Conservation (phyloP, 192 early-diverging fungal genomes). For the Coemansia sp. region DNA sequence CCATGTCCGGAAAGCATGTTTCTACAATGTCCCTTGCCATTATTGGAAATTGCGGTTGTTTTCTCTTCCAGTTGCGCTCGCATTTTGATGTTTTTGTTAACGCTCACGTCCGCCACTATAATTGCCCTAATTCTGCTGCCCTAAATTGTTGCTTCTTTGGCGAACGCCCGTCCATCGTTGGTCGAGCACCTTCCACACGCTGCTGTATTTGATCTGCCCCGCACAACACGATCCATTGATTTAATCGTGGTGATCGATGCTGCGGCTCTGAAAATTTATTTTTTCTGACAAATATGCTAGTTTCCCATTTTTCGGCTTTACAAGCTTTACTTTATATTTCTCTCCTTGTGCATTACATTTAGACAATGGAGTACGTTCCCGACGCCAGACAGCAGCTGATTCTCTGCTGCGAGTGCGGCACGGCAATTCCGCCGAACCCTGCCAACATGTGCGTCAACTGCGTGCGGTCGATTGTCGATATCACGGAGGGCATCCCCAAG, state of each 20-base stretch:
- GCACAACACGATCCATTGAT: neutral
- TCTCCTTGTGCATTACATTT: neutral
- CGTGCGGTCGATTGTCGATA: conserved; percentile 94
- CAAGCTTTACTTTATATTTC: neutral
- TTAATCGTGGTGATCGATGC: neutral
- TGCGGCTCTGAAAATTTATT: conserved; percentile 3
- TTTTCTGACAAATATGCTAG: neutral
- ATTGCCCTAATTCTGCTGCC: neutral
- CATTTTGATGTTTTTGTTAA: too few species aligned
- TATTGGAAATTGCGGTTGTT: conserved; percentile 5
- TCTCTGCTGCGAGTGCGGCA: conserved; percentile 93
- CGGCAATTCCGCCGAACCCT: conserved; percentile 91
- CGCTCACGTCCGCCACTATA: neutral
- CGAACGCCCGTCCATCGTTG: neutral
- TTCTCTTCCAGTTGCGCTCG: too few species aligned
- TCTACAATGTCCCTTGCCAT: neutral
- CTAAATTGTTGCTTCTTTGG: neutral
- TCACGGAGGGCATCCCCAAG: conserved; percentile 98
- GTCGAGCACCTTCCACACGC: too few species aligned
- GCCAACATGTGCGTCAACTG: conserved; percentile 99
- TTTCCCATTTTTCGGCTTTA: neutral
- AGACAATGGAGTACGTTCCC: conserved; percentile 55
- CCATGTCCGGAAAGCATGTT: neutral
- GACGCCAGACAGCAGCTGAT: conserved; percentile 54
- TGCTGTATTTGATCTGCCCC: too few species aligned